phyloP scores from a whole-genome alignment of 495 filamentous ascomycete species.

The Trichoderma reesei region DNA sequence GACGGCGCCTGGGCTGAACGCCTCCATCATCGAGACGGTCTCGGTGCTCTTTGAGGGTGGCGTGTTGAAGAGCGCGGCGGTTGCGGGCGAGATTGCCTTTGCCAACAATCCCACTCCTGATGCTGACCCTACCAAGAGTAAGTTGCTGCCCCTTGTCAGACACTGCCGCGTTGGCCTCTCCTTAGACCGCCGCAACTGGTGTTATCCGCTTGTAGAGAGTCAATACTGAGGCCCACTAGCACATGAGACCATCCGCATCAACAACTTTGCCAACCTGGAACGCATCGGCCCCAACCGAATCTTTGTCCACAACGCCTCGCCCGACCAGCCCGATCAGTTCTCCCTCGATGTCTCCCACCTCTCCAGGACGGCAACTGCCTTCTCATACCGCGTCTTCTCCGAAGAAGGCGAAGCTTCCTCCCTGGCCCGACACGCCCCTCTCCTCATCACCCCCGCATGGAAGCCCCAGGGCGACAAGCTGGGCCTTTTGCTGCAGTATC shows the following conservation, averaged over 20 bases:
- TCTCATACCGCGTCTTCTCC: conserved; percentile 90
- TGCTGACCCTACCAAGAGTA: conserved; percentile 12
- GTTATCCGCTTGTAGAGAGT: background rate
- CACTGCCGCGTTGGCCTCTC: background rate
- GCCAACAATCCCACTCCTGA: conserved; percentile 59
- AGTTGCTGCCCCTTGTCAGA: background rate
- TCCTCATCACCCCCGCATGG: conserved; percentile 73
- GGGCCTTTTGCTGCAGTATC: conserved; percentile 74
- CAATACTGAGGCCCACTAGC: conserved; percentile 9
- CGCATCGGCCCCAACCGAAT: conserved; percentile 91
- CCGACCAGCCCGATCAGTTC: conserved; percentile 72
- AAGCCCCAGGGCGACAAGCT: conserved; percentile 73
- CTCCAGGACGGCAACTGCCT: conserved; percentile 66
- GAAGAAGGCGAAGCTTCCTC: conserved; percentile 49
- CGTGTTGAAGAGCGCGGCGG: conserved; percentile 55
- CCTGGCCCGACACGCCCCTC: conserved; percentile 53
- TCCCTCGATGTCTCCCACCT: conserved; percentile 60
- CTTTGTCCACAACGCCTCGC: conserved; percentile 62
- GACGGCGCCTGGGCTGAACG: conserved; percentile 66
- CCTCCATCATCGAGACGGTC: conserved; percentile 86
- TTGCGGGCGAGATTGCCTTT: conserved; percentile 86
- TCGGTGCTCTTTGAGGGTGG: conserved; percentile 75
- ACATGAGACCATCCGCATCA: conserved; percentile 64
- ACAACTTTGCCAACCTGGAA: conserved; percentile 84
- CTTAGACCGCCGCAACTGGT: background rate